Conservation (phyloP, 768 basidiomycete species). For the Suillus spraguei region DNA sequence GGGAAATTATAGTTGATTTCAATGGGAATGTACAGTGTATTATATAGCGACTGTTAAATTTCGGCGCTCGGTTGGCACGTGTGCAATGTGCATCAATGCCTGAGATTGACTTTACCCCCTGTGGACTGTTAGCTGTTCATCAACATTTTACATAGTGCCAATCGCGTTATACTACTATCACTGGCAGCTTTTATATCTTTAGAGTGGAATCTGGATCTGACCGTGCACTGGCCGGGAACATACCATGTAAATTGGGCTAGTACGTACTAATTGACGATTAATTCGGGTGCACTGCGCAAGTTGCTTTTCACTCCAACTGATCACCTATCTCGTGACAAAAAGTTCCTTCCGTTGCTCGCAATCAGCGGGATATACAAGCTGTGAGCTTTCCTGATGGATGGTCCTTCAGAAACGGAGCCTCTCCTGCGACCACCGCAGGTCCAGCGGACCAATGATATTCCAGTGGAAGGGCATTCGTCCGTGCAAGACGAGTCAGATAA, state of each 20-base stretch:
- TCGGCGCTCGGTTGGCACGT: too few relatives aligned
- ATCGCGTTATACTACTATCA: neutral
- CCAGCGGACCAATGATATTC: neutral
- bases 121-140: neutral
- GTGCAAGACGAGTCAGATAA: neutral
- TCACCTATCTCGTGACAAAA: neutral
- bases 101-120: neutral
- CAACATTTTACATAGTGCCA: too few relatives aligned
- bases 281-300: neutral
- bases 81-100: neutral
- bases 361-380: neutral
- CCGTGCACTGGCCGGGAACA: neutral
- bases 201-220: neutral
- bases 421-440: neutral
- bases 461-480: neutral
- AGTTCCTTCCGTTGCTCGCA: neutral
- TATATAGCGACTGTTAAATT: neutral
- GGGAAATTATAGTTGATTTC: neutral
- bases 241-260: neutral
- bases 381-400: neutral
- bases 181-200: neutral
- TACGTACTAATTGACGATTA: neutral
- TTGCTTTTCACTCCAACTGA: neutral
- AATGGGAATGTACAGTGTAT: neutral
- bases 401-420: constrained; percentile 1